Evolutionary conservation across 2,329 filamentous ascomycete species (phyloP), one percentile per base, ranked within the genome.

Genomic region (Colletotrichum agaves): DNA sequence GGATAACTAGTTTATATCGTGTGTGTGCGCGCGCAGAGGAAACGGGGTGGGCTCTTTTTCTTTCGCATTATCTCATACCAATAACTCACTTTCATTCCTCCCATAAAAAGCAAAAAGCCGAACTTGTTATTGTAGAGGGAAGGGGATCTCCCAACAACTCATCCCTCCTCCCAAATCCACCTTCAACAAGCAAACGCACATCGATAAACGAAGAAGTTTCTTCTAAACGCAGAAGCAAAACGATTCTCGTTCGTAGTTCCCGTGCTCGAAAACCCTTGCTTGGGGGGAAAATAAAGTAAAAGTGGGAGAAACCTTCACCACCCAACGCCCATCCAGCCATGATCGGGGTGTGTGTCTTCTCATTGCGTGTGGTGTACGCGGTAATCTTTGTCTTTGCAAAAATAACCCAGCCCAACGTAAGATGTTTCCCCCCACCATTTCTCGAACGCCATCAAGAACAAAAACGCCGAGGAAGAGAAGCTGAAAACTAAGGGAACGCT

Each of bases 391-490:
- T 53, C 49, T 53, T 31, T 37, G 49, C 49, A 19, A 53, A 53
- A 37, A 17, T 41, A 41, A 27, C 37, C 37, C 37, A 41, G 37
- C 37, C 37, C 27, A 27, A 27, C 27, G 27, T 27, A 27, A 27
- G 27, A 27, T 27, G 27, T 27, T 27, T 31, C 21, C 23, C 37
- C 49, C 17, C 10, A 12, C 43, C 55, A 17, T 60, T 49, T 50
- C 61, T 57, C 8, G 23, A 21, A 67, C 63, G 59, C 63, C 63
- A 27, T 57, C n/a, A 17, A n/a, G 2, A 17, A 53, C 31, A 49
- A 39, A 58, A 58, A 8, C 52, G 17, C 27, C 55, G 37, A 59
- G 27, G 62, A 60, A 21, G 41, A 27, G 27, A 27, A 27, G 27
- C 27, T 27, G 27, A 27, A 27, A 27, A 27, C 27, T 33, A 35